A percentile compares a stretch with the other conserved stretches of the same genome.
Evolutionary conservation across 371 early-diverging fungal genomes (phyloP).

Genomic region (Mucor saturninus): DNA sequence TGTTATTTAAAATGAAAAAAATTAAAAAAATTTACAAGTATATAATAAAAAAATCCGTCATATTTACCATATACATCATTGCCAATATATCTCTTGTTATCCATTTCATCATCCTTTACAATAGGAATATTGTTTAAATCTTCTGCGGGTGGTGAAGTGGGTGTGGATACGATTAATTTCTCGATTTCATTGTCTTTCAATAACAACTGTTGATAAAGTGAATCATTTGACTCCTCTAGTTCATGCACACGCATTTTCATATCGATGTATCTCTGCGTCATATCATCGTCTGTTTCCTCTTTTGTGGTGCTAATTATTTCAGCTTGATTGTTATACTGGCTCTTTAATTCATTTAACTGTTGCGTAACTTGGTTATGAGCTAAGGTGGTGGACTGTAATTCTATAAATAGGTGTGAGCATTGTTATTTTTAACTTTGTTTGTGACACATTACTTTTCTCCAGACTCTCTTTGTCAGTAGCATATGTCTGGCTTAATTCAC

Average conservation of each 20-base stretch:
- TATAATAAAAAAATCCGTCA: background rate
- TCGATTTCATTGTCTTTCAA: slow-evolving; percentile 28
- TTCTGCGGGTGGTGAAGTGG: slow-evolving; percentile 16
- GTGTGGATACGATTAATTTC: slow-evolving; percentile 17
- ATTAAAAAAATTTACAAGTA: too few species aligned
- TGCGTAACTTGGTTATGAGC: slow-evolving; percentile 2
- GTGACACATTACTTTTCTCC: slow-evolving; percentile 13
- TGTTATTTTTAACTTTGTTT: background rate
- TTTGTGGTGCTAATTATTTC: background rate
- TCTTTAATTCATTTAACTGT: slow-evolving; percentile 14
- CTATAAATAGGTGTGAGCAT: slow-evolving; percentile 2
- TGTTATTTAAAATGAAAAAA: slow-evolving; percentile 1
- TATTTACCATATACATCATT: slow-evolving; percentile 32
- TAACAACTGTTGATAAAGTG: slow-evolving; percentile 18
- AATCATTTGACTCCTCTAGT: slow-evolving; percentile 12
- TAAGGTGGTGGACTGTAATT: slow-evolving; percentile 14
- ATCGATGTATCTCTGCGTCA: slow-evolving; percentile 3
- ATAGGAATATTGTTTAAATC: slow-evolving; percentile 6
- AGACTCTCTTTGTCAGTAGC: slow-evolving; percentile 3
- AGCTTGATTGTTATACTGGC: slow-evolving; percentile 14
- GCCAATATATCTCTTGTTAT: background rate
- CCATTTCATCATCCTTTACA: background rate
- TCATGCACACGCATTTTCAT: slow-evolving; percentile 12
- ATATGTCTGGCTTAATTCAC: background rate
- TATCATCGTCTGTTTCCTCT: background rate